Evolutionary conservation across 805 yeast species (phyloP).

Genomic region (Spathaspora arborariae): DNA sequence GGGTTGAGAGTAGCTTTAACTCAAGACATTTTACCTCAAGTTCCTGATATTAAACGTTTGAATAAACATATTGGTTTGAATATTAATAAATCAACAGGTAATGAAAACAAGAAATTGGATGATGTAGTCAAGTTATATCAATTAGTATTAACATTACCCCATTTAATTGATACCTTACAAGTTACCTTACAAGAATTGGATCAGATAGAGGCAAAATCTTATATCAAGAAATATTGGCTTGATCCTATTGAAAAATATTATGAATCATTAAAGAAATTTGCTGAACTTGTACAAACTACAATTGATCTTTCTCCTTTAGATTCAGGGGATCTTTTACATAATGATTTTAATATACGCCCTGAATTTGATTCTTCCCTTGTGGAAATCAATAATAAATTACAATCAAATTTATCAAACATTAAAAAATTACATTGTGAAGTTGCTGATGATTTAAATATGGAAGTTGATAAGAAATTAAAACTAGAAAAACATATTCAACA

Average conservation of each 20-base stretch:
- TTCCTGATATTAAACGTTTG: conserved; percentile 81
- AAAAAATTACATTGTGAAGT: conserved; percentile 56
- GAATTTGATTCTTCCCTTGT: conserved; percentile 81
- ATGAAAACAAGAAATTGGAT: conserved; percentile 63
- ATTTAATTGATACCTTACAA: conserved; percentile 51
- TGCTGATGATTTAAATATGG: conserved; percentile 75
- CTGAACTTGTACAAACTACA: conserved; percentile 88
- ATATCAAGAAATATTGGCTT: conserved; percentile 54
- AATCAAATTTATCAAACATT: conserved; percentile 51
- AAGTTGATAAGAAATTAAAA: conserved; percentile 83
- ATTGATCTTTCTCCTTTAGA: conserved; percentile 83
- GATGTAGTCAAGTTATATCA: conserved; percentile 90
- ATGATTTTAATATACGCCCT: conserved; percentile 82
- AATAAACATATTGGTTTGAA: conserved; percentile 56
- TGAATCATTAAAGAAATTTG: conserved; percentile 57
- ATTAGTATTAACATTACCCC: conserved; percentile 68
- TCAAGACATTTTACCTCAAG: conserved; percentile 60
- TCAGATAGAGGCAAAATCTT: conserved; percentile 8
- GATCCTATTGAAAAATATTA: conserved; percentile 49
- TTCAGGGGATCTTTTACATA: conserved; percentile 39
- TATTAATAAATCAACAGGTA: conserved; percentile 24
- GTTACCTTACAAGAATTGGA: conserved; percentile 19
- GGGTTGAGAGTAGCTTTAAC: conserved; percentile 62
- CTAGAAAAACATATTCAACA: conserved; percentile 82
- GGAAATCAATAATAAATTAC: conserved; percentile 55